Base-by-base conservation (phyloP, 805 yeast genomes). In the Candida maesae region DNA sequence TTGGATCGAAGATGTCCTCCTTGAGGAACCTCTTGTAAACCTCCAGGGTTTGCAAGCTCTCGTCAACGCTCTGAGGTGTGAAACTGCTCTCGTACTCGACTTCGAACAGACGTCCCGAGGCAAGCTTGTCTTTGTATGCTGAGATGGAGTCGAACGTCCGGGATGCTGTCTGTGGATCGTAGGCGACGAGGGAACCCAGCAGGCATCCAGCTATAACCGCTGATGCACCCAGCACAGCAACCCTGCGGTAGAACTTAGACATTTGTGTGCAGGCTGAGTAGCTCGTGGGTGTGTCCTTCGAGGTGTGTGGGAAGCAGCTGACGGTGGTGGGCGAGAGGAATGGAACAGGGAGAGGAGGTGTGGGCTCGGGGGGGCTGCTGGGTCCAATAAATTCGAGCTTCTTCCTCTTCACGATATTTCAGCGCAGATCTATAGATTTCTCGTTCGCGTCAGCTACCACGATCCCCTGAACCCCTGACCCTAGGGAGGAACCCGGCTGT, bases 1-100 rank as follows among this genome's bases (percentile, higher is more conserved):
- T 46, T 9, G 50, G 50, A 13, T 35, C 34, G 30, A 46, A 43
- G 3, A 46, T 40, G 12, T 40, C 44, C 28, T 34, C 36, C 6
- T 26, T 23, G 23, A 44, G 18, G 38, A 40, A 44, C 26, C 26
- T 23, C 30, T 44, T 44, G 41, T 24, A 39, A 4, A 34, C 27
- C 28, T 37, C 31, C 19, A 36, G 13, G n/a, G 14, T 2, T 18
- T 37, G 37, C 14, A 44, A 32, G 6, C 21, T 23, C 16, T 38
- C 38, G 18, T 38, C 38, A 16, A 35, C 16, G 3, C 37, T 14
- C 17, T 39, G 26, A 6, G 30, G 34, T 4, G n/a, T 12, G 32
- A 31, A 38, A 6, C 24, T 15, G 11, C 14, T 11, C n/a, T 20
- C 36, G 33, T 35, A 31, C 32, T 35, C 35, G 15, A 30, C 25